These are phyloP conservation scores for Calophaca sinica DNA, from an alignment of 306 rosid species.

Conservation along the genomic window DNA sequence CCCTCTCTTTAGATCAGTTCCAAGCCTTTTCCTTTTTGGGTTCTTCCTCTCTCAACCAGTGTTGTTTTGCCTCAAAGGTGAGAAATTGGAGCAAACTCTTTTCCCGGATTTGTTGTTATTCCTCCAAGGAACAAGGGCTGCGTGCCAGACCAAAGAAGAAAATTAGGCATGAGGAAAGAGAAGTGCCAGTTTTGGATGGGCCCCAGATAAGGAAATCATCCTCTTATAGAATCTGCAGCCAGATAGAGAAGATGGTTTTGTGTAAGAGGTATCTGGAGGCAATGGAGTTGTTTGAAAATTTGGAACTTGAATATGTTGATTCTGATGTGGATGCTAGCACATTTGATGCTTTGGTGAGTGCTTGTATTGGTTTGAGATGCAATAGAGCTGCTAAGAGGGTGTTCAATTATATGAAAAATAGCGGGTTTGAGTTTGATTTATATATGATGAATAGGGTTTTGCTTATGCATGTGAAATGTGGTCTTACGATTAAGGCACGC, in stretches of 20 bases:
- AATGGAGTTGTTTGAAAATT: slow-evolving; percentile 79
- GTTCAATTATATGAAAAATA: slow-evolving; percentile 56
- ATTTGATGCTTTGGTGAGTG: slow-evolving; percentile 73
- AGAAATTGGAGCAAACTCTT: slow-evolving; percentile 51
- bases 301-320: slow-evolving; percentile 65
- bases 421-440: slow-evolving; percentile 71
- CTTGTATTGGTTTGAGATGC: slow-evolving; percentile 73
- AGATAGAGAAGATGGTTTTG: slow-evolving; percentile 80
- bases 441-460: slow-evolving; percentile 78
- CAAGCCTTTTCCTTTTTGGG: slow-evolving; percentile 45
- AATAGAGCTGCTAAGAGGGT: slow-evolving; percentile 77
- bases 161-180: slow-evolving; percentile 43
- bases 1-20: slow-evolving; percentile 43
- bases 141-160: slow-evolving; percentile 54
- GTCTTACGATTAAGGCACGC: slow-evolving; percentile 75
- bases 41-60: slow-evolving; percentile 44
- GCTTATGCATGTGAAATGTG: slow-evolving; percentile 77
- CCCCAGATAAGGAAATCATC: slow-evolving; percentile 51
- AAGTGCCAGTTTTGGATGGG: slow-evolving; percentile 43
- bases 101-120: slow-evolving; percentile 56
- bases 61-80: slow-evolving; percentile 43
- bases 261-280: slow-evolving; percentile 64
- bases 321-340: slow-evolving; percentile 62
- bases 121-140: slow-evolving; percentile 60
- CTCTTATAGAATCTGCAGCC: slow-evolving; percentile 60